These are phyloP conservation scores for Cryptococcus maquisensis DNA, from an alignment of 1,284 basidiomycete genomes.

Conservation along the genomic window DNA sequence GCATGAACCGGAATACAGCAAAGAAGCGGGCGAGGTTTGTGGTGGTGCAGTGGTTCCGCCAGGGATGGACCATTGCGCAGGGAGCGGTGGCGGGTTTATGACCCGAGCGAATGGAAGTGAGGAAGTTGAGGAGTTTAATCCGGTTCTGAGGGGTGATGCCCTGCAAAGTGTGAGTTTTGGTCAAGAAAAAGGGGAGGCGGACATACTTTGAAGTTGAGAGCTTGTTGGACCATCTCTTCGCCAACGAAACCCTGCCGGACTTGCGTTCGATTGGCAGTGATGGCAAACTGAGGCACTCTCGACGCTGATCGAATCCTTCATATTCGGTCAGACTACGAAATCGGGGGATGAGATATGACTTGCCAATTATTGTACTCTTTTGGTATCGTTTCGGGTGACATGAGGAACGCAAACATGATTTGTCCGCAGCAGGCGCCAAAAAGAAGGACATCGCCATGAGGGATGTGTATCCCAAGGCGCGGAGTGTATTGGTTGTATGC, in stretches of 20 bases:
- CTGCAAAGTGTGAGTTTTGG: not conserved
- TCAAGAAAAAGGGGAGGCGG: not conserved
- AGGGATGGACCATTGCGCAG: constrained; percentile 71
- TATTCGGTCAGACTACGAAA: not conserved
- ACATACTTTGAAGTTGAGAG: constrained; percentile 56
- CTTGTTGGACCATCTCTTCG: constrained; percentile 55
- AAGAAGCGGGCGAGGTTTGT: constrained; percentile 72
- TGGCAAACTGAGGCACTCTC: constrained; percentile 59
- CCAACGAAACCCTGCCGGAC: constrained; percentile 60
- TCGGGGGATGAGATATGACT: constrained; percentile 17
- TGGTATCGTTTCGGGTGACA: constrained; percentile 77
- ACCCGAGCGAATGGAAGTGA: not conserved
- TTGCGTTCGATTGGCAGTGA: constrained; percentile 62
- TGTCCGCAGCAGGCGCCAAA: constrained; percentile 82
- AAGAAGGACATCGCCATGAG: constrained; percentile 76
- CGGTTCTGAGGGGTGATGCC: not conserved
- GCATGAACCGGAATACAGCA: constrained; percentile 75
- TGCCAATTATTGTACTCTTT: constrained; percentile 71
- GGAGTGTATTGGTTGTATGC: constrained; percentile 51
- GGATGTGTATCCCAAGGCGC: constrained; percentile 60
- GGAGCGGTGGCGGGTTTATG: not conserved
- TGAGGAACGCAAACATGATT: constrained; percentile 79
- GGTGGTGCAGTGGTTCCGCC: constrained; percentile 63
- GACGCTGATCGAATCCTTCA: constrained; percentile 61
- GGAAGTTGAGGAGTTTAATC: not conserved